phyloP scores from a whole-genome alignment of 345 rosid species.

The Syzygium aromaticum region DNA sequence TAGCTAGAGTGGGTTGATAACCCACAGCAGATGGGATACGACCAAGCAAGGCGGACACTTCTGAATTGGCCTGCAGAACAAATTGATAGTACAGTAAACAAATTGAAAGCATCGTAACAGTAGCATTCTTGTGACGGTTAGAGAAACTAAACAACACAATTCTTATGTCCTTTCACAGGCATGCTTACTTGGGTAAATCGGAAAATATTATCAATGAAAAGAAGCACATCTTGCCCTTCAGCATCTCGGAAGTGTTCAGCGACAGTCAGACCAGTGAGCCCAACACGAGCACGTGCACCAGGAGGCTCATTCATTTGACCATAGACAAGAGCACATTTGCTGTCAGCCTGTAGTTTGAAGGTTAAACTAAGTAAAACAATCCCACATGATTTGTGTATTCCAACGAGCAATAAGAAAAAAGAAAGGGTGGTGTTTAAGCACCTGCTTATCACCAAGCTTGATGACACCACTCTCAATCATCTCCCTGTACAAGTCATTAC shows the following conservation, averaged over 20 bases:
- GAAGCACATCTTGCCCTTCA: slow-evolving; percentile 98
- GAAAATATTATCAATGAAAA: slow-evolving; percentile 48
- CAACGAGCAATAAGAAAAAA: neutral
- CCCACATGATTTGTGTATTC: neutral
- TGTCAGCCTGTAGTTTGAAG: slow-evolving; percentile 47
- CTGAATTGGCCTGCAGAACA: slow-evolving; percentile 78
- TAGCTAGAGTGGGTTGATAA: slow-evolving; percentile 97
- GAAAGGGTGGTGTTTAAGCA: neutral
- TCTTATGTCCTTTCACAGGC: neutral
- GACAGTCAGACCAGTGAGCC: slow-evolving; percentile 93
- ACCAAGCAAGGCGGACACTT: slow-evolving; percentile 98
- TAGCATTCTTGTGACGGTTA: neutral
- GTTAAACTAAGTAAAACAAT: neutral
- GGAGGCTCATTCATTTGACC: slow-evolving; percentile 99
- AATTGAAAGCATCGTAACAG: neutral
- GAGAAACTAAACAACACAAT: neutral
- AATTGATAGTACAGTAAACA: neutral
- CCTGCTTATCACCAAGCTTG: slow-evolving; percentile 98
- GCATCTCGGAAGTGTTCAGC: slow-evolving; percentile 99
- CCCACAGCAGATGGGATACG: slow-evolving; percentile 99
- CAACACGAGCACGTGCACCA: slow-evolving; percentile 99
- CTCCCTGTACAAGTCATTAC: slow-evolving; percentile 97
- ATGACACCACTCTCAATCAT: slow-evolving; percentile 99
- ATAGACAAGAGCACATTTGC: slow-evolving; percentile 95
- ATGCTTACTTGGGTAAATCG: neutral